Evolutionary conservation across 1,139 yeast species (phyloP).

Genomic region (Arxiozyma heterogenica): DNA sequence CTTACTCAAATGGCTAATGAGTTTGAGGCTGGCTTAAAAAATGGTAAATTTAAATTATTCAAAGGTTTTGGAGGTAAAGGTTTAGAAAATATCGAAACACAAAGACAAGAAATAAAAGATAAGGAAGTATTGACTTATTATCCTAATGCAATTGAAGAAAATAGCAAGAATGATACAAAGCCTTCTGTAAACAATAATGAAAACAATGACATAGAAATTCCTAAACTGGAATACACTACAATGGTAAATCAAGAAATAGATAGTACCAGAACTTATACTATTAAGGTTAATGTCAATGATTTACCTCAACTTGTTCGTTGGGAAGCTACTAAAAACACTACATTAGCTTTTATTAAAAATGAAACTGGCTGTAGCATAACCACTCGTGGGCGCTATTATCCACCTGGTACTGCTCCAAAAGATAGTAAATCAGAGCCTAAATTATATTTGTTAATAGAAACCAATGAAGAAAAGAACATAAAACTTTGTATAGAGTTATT

Average conservation of each 20-base stretch:
- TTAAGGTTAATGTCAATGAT: conserved; percentile 73
- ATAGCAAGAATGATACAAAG: conserved; percentile 19
- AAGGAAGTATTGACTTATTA: conserved; percentile 40
- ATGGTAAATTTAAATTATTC: conserved; percentile 58
- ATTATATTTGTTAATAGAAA: conserved; percentile 71
- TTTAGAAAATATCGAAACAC: conserved; percentile 65
- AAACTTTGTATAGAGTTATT: conserved; percentile 56
- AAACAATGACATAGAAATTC: conserved; percentile 52
- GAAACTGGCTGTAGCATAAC: conserved; percentile 73
- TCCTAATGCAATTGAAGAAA: conserved; percentile 18
- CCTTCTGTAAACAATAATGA: conserved; percentile 17
- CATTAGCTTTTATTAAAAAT: conserved; percentile 57
- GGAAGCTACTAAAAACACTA: conserved; percentile 67
- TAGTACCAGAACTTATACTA: conserved; percentile 56
- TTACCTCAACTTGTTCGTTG: conserved; percentile 79
- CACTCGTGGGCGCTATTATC: conserved; percentile 69
- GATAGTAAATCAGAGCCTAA: conserved; percentile 56
- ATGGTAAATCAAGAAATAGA: conserved; percentile 33
- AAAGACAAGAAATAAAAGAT: conserved; percentile 49
- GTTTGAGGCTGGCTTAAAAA: conserved; percentile 54
- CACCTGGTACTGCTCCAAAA: conserved; percentile 41
- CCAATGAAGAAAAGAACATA: conserved; percentile 56
- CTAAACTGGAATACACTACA: conserved; percentile 36
- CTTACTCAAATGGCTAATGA: conserved; percentile 45
- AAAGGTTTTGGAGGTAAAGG: conserved; percentile 95